Evolutionary conservation across 129 eudicot genomes (phyloP).

Genomic region (Tagetes erecta): DNA sequence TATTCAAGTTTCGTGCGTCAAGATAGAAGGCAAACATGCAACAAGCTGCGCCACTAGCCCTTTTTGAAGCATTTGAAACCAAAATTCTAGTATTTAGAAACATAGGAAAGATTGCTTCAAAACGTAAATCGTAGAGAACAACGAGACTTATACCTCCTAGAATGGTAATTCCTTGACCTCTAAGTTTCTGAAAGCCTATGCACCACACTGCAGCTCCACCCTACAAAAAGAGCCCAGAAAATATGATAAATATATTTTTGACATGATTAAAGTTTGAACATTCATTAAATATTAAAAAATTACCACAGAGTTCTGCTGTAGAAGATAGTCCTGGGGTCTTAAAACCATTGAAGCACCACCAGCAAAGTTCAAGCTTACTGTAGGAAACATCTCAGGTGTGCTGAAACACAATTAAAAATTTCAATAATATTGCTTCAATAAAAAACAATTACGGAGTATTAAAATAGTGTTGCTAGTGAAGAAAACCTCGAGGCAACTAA

Average conservation of each 20-base stretch:
- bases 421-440: neutral
- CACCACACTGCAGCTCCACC: conserved; percentile 87
- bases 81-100: too few relatives aligned
- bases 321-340: conserved; percentile 76
- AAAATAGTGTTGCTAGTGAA: neutral
- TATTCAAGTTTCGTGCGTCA: neutral
- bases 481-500: conserved; percentile 65
- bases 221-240: conserved; percentile 38
- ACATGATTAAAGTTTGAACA: neutral
- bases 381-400: conserved; percentile 37
- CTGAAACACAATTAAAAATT: conserved; percentile 37
- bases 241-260: neutral
- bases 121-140: too few relatives aligned
- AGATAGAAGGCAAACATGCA: too few relatives aligned
- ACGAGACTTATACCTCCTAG: conserved; percentile 67
- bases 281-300: conserved; percentile 15
- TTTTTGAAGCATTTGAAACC: too few relatives aligned
- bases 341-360: conserved; percentile 90
- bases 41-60: too few relatives aligned
- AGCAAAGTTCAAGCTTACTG: conserved; percentile 60
- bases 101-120: too few relatives aligned
- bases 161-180: conserved; percentile 82
- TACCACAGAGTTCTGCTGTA: conserved; percentile 77
- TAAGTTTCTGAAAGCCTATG: conserved; percentile 76
- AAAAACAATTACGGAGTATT: neutral